phyloP scores from a whole-genome alignment of 768 basidiomycete species.

The Amyloporia xantha region DNA sequence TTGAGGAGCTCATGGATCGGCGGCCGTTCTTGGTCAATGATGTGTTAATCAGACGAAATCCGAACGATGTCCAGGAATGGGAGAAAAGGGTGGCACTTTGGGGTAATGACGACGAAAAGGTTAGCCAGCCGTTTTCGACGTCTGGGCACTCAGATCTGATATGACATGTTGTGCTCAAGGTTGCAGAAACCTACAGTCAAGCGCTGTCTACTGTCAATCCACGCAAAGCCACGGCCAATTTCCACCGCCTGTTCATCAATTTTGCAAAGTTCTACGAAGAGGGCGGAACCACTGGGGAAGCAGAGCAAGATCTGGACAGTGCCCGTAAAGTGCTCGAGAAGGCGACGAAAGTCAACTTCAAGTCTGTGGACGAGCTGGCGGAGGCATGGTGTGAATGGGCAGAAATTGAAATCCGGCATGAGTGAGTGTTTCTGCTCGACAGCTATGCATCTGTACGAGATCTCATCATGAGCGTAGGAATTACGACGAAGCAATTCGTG shows the following conservation, averaged over 20 bases:
- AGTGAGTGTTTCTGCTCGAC: conserved; percentile 48
- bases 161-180: conserved; percentile 41
- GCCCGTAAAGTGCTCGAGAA: conserved; percentile 93
- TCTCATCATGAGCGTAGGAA: too few relatives aligned
- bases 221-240: conserved; percentile 83
- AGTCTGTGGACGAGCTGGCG: conserved; percentile 93
- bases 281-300: conserved; percentile 75
- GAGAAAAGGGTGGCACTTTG: conserved; percentile 93
- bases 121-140: too few relatives aligned
- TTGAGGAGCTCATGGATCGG: conserved; percentile 92
- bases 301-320: conserved; percentile 75
- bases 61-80: conserved; percentile 99
- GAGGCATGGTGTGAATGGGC: conserved; percentile 99
- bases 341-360: conserved; percentile 87
- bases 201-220: conserved; percentile 86
- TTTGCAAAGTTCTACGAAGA: conserved; percentile 98
- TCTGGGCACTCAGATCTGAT: too few relatives aligned
- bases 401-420: conserved; percentile 93
- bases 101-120: conserved; percentile 92
- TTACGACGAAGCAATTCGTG: conserved; percentile 89
- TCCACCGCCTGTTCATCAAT: conserved; percentile 87
- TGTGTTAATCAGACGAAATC: conserved; percentile 87
- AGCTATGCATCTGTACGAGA: not conserved
- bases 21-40: conserved; percentile 96
- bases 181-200: conserved; percentile 87